Percentiles rank a stretch among this genome's conserved stretches.
These are phyloP conservation scores for Conticribra weissflogii DNA, from an alignment of 108 stramenopile species.

Conservation along the genomic window DNA sequence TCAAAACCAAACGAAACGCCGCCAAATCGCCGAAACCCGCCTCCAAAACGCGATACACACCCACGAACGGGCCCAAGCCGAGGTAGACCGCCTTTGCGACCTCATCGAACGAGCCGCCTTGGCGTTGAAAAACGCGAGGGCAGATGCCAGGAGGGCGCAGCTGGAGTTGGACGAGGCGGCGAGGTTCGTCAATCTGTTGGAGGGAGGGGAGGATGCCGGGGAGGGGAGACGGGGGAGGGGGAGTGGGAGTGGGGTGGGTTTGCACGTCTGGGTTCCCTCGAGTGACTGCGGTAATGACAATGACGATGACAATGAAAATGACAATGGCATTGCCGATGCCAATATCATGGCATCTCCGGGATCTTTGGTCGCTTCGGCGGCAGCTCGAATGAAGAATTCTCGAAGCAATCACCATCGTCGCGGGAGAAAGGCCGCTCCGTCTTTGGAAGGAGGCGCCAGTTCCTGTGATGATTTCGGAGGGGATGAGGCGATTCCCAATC, in stretches of 20 bases:
- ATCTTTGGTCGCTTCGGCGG: neutral
- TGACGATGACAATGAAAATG: neutral
- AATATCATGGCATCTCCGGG: neutral
- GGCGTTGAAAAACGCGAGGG: slow-evolving; percentile 20
- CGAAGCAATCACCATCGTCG: neutral
- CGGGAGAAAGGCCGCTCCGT: too few relatives aligned
- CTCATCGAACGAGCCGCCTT: slow-evolving; percentile 35
- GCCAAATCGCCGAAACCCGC: neutral
- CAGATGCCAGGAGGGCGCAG: slow-evolving; percentile 19
- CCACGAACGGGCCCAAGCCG: slow-evolving; percentile 29
- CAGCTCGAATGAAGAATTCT: neutral
- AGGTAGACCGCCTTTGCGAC: slow-evolving; percentile 36
- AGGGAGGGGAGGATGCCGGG: neutral
- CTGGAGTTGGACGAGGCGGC: slow-evolving; percentile 34
- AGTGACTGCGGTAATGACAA: neutral
- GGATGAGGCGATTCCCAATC: neutral
- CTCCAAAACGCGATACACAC: slow-evolving; percentile 10
- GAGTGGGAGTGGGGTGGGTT: neutral
- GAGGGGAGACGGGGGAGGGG: too few relatives aligned
- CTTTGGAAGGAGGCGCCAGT: too few relatives aligned
- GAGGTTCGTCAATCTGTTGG: neutral
- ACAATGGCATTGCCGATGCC: neutral
- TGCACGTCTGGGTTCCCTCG: neutral
- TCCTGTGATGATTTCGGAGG: neutral
- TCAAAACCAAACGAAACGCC: neutral